Evolutionary conservation across 2,329 filamentous ascomycete genomes (phyloP), one percentile per base, ranked within the genome.

Genomic region (Nemania diffusa): DNA sequence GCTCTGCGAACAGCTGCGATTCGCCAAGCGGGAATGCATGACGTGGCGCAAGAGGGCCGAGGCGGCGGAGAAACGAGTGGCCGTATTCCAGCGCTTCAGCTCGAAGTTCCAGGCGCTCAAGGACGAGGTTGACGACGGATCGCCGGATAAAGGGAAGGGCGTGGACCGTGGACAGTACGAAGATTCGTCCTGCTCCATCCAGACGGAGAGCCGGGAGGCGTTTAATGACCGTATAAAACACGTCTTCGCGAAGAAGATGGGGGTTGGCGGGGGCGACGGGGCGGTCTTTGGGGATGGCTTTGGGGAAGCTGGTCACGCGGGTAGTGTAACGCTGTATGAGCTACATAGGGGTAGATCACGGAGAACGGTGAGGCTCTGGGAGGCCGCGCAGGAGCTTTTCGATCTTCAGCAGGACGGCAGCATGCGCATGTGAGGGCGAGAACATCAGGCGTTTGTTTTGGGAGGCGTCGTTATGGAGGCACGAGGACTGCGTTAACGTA

Each of bases 31-130:
- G 37, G 84, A 86, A 53, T 74, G 79, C 37, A 72, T 78, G 32
- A 81, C 78, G 68, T 91, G 88, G 88, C 84, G 81, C 69, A 81
- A 80, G 34, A 80, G 86, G 34, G 88, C 88, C 0, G 82, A 87
- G 72, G 79, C 81, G 3, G 87, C 87, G 0, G 88, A 91, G 78
- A 81, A 78, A 67, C 81, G 84, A 56, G 74, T 89, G 20, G 79
- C 81, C 3, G 80, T 83, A 26, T 82, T 86, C 65, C 81, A 86
- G 73, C 76, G 78, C 46, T 82, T 84, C 65, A 80, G 79, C n/a
- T 61, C 64, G 1, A 64, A 60, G 51, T 51, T 73, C 4, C 65
- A 68, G 50, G 68, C 65, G 1, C 40, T 72, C 27, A 61, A 42
- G 22, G 57, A 56, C 7, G n/a, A 34, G 20, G 44, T 8, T 37